Conservation (phyloP, 306 rosid genomes). For the Arachis hypogaea region DNA sequence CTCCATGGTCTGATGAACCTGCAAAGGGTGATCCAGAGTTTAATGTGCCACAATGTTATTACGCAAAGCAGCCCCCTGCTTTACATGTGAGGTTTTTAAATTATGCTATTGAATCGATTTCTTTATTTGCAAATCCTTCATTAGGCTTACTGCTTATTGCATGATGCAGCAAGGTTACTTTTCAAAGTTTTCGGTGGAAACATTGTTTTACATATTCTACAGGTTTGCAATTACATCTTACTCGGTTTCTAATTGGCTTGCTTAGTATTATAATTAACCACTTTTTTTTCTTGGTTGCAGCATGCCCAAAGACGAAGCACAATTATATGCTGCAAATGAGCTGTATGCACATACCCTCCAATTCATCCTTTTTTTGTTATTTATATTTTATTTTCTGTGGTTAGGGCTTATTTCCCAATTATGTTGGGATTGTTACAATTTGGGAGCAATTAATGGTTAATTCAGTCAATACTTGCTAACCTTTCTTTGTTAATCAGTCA, state of each 20-base stretch:
- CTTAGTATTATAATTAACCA: constrained; percentile 6
- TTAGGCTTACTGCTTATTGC: constrained; percentile 31
- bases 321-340: constrained; percentile 81
- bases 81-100: constrained; percentile 63
- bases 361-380: background rate
- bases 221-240: constrained; percentile 49
- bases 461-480: constrained; percentile 5
- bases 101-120: constrained; percentile 10
- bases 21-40: constrained; percentile 96
- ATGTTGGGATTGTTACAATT: constrained; percentile 5
- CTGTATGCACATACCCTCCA: constrained; percentile 64
- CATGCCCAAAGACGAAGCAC: constrained; percentile 98
- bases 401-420: constrained; percentile 13
- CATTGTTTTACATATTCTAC: constrained; percentile 91
- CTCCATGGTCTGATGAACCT: constrained; percentile 98
- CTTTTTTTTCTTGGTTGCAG: constrained; percentile 50
- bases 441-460: constrained; percentile 21
- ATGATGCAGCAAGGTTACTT: constrained; percentile 77
- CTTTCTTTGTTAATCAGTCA: background rate
- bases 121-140: constrained; percentile 24
- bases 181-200: constrained; percentile 73
- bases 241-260: constrained; percentile 1
- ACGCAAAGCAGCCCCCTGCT: constrained; percentile 77
- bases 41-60: constrained; percentile 81
- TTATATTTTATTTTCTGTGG: constrained; percentile 19